Evolutionary conservation across 257 asterid genomes (phyloP).

Genomic region (Cynanchum wilfordii): DNA sequence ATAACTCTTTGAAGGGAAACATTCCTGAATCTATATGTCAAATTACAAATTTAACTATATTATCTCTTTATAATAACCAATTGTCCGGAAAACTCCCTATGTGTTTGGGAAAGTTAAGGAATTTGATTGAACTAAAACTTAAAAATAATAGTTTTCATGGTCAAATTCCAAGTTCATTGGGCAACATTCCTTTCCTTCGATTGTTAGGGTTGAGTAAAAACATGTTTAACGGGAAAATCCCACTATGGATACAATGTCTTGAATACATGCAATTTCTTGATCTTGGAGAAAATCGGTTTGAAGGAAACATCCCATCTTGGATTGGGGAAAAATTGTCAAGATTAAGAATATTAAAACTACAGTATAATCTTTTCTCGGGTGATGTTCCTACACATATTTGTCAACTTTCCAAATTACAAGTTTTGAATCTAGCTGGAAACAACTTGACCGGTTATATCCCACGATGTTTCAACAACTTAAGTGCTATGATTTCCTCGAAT

Average conservation of each 20-base stretch:
- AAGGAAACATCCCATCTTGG: conserved; percentile 24
- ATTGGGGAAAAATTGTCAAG: conserved; percentile 15
- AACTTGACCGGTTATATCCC: conserved; percentile 22
- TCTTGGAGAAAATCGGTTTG: conserved; percentile 1
- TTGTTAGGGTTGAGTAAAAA: conserved; percentile 23
- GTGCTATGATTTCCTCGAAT: conserved; percentile 14
- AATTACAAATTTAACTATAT: no score
- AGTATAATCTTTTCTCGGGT: conserved; percentile 20
- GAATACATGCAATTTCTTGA: neutral
- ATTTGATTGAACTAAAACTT: conserved; percentile 4
- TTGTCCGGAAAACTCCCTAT: neutral
- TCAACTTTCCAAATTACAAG: conserved; percentile 17
- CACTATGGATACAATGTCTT: neutral
- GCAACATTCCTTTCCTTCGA: conserved; percentile 12
- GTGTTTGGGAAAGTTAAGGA: conserved; percentile 15
- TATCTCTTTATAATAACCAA: conserved; percentile 17
- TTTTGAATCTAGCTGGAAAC: conserved; percentile 27
- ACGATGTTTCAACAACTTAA: conserved; percentile 18
- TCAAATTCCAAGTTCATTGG: conserved; percentile 22
- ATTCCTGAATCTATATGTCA: neutral
- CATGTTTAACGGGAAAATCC: conserved; percentile 4
- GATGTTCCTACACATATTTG: conserved; percentile 23
- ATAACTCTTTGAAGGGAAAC: neutral
- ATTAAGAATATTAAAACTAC: conserved; percentile 20
- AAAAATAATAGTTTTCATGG: conserved; percentile 21